These are phyloP conservation scores for Iberis pinnata DNA, from an alignment of 345 rosid species.

Conservation along the genomic window DNA sequence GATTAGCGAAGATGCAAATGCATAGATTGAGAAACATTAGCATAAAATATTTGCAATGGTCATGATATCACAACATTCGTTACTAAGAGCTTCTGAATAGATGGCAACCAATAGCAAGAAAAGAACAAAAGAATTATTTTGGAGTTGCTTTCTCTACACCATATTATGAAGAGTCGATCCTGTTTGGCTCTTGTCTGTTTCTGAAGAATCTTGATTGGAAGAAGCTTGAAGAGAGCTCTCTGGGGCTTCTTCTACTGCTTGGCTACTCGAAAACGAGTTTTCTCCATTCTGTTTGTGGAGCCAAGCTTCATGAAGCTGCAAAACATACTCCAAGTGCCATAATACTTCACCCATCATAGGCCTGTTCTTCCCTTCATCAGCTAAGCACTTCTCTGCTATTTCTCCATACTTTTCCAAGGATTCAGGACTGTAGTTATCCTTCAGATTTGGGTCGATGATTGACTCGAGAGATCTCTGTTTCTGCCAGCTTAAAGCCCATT, in stretches of 20 bases:
- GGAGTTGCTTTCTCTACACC: conserved; percentile 10
- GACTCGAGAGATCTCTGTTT: conserved; percentile 54
- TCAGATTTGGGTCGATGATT: conserved; percentile 53
- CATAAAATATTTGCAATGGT: conserved; percentile 13
- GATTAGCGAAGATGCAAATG: neutral
- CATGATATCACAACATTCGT: conserved; percentile 3
- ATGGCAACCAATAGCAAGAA: conserved; percentile 24
- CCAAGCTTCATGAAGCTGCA: conserved; percentile 86
- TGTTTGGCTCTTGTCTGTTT: conserved; percentile 18
- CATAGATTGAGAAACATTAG: conserved; percentile 3
- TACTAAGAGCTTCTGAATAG: conserved; percentile 14
- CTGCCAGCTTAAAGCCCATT: conserved; percentile 90
- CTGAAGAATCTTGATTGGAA: conserved; percentile 23
- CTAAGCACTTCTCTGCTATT: conserved; percentile 87
- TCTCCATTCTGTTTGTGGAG: conserved; percentile 30
- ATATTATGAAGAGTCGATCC: conserved; percentile 19
- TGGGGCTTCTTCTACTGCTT: conserved; percentile 27
- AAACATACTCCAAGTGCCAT: conserved; percentile 84
- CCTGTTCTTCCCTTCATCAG: conserved; percentile 72
- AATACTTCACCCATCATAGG: conserved; percentile 88
- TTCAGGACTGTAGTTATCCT: conserved; percentile 45
- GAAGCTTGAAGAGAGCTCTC: conserved; percentile 23
- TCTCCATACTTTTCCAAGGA: conserved; percentile 77
- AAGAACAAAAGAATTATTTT: conserved; percentile 31
- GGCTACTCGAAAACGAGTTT: conserved; percentile 39